Evolutionary conservation across 768 basidiomycete genomes (phyloP).

Genomic region (Russula vinacea): DNA sequence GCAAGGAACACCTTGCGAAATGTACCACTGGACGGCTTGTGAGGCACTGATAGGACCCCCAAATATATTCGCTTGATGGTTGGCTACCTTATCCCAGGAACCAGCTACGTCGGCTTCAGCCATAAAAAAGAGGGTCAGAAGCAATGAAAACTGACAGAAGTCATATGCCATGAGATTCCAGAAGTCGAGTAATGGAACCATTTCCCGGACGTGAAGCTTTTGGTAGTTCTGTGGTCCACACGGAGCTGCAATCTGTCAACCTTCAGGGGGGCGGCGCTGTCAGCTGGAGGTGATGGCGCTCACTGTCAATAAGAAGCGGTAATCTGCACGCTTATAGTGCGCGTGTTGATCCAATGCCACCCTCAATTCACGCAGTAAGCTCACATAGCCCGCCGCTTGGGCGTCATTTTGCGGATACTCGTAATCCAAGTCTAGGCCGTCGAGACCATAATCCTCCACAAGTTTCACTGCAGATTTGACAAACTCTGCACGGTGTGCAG

Average conservation of each 20-base stretch:
- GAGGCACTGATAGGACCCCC: constrained; percentile 62
- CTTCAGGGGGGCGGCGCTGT: constrained; percentile 17
- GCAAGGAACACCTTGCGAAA: constrained; percentile 62
- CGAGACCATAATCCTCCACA: constrained; percentile 88
- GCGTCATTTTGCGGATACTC: constrained; percentile 81
- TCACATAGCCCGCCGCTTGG: constrained; percentile 81
- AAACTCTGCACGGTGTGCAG: constrained; percentile 64
- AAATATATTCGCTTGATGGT: constrained; percentile 85
- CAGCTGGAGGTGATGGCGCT: constrained; percentile 32
- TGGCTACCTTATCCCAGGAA: constrained; percentile 67
- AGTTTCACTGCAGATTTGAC: constrained; percentile 76
- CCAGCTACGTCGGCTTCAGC: constrained; percentile 48
- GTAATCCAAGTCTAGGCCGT: constrained; percentile 90
- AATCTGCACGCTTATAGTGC: constrained; percentile 55
- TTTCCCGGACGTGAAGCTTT: constrained; percentile 72
- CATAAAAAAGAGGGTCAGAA: constrained; percentile 16
- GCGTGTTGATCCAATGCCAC: constrained; percentile 74
- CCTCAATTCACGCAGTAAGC: constrained; percentile 75
- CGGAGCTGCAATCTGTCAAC: constrained; percentile 77
- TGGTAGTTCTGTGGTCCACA: constrained; percentile 86
- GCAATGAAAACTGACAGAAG: constrained; percentile 50
- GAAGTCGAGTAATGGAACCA: constrained; percentile 87
- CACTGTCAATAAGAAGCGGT: constrained; percentile 73
- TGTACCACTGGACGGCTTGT: constrained; percentile 69
- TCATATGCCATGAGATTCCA: constrained; percentile 99